Base-by-base conservation (phyloP, 257 asterid genomes). In the Linaria vulgaris region DNA sequence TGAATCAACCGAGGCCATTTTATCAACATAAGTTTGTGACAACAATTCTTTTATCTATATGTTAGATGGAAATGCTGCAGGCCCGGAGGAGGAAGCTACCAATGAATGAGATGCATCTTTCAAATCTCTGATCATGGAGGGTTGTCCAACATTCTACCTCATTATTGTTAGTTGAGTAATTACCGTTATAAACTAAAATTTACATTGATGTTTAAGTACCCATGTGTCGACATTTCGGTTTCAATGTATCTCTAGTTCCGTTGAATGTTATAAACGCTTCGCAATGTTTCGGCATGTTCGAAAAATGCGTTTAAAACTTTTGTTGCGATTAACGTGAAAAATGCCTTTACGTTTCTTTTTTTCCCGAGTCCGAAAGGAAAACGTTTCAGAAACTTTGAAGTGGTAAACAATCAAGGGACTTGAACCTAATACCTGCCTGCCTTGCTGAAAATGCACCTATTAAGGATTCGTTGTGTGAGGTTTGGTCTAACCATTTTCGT, bases 1-100 rank as follows among this genome's bases (percentile, higher is more conserved):
- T 12, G 16, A 15, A 43, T 12, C 15, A 2, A 39, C 17, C 7
- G 12, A 25, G 31, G 34, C 15, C 19, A 34, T 58, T 19, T 7
- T 3, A 7, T 15, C 63, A 12, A 17, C 14, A 8, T 9, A 38
- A 47, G 5, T 31, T 54, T 58, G 14, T 73, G 41, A 56, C 56
- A 22, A 10, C 54, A n/a, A 5, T 46, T 49, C 22, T 23, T 43
- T 24, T 15, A 43, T 70, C 39, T 55, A 19, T 55, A 19, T 52
- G 7, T 73, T 52, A 90, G 97, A 91, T 56, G 95, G 91, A 76
- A 71, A 56, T 70, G 70, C 68, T 72, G 48, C 73, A 65, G 66
- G 85, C 30, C 54, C 79, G 6, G 94, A 85, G 69, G 96, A 91
- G 34, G 73, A 57, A 22, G 21, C 84, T 44, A 45, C 82, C 59